Evolutionary conservation across 768 basidiomycete species (phyloP), one percentile per base, ranked within the genome.

Genomic region (button mushroom (Agaricus bisporus)): DNA sequence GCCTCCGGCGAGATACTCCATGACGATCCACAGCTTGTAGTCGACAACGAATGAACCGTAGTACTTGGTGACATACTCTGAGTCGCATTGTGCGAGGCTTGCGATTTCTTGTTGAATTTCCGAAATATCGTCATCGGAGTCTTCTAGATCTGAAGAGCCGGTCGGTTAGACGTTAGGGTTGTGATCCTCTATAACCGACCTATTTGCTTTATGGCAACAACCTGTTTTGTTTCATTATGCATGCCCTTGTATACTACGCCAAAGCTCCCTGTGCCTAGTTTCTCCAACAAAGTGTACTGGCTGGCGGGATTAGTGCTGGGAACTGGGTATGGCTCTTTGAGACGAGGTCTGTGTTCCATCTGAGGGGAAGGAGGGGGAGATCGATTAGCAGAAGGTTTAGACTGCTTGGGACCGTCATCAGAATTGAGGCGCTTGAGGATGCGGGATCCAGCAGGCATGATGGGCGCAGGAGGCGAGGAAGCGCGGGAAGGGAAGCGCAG

Each of bases 61-160:
- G 68, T 98, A 98, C 43, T 88, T 79, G 39, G 97, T 98, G 49
- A 99, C 91, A 68, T 91, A 93, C 71, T 94, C 92, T 4, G 95
- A 98, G 66, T 95, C 93, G 72, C 94, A 95, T 60, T 90, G 90
- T 1, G 94, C 91, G 26, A 99, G 79, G 68, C 91, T 97, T 17
- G 94, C 90, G 59, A 99, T 99, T 69, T 99, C 97, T 67, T 93
- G 91, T 65, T 99, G 97, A 46, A 99, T 99, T 70, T 99, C 97
- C 15, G 90, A 85, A 59, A 99, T 98, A 68, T 98, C 97, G 65
- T 99, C 97, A 69, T 98, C 95, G 22, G 94, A 92, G 69, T 97
- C 91, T 70, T 99, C 97, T 56, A 99, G 77, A 73, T 98, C 95
- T 95, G 63, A 10, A 47, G 9, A 50, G 48, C 26, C 32, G 8